Conservation (phyloP, 805 yeast genomes). For the Jamesozyma lodderae region DNA sequence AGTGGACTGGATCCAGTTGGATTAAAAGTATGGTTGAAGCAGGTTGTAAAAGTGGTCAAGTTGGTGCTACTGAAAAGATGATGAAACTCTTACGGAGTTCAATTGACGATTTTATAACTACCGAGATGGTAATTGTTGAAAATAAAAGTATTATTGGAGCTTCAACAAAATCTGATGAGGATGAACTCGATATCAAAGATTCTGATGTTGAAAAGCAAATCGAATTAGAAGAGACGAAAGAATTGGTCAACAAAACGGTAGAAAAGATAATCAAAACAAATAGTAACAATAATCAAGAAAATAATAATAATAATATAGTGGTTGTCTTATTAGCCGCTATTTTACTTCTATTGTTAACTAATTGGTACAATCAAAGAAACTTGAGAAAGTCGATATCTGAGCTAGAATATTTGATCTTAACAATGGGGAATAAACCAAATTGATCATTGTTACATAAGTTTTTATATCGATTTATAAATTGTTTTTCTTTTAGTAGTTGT, state of each 20-base stretch:
- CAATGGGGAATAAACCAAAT: not conserved
- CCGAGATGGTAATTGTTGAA: constrained; percentile 1
- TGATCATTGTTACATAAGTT: not conserved
- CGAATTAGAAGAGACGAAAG: not conserved
- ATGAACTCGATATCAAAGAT: too few species aligned
- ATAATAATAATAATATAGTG: not conserved
- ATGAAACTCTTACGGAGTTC: constrained; percentile 21
- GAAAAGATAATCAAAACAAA: not conserved
- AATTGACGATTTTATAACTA: constrained; percentile 14
- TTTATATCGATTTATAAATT: too few species aligned
- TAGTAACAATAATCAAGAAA: not conserved
- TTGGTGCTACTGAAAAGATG: constrained; percentile 47
- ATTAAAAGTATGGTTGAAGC: constrained; percentile 81
- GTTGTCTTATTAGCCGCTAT: not conserved
- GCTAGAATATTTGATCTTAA: not conserved
- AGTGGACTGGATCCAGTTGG: constrained; percentile 93
- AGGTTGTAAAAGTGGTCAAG: constrained; percentile 75
- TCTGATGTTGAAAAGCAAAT: not conserved
- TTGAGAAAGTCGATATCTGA: constrained; percentile 2
- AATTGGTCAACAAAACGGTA: not conserved
- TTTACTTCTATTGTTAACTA: constrained; percentile 1
- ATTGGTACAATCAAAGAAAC: constrained; percentile 1
- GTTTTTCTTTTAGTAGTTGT: not conserved
- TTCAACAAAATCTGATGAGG: not conserved
- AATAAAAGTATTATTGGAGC: not conserved